Base-by-base conservation (phyloP, 352 stramenopile genomes). In the Paralagenidium karlingii region DNA sequence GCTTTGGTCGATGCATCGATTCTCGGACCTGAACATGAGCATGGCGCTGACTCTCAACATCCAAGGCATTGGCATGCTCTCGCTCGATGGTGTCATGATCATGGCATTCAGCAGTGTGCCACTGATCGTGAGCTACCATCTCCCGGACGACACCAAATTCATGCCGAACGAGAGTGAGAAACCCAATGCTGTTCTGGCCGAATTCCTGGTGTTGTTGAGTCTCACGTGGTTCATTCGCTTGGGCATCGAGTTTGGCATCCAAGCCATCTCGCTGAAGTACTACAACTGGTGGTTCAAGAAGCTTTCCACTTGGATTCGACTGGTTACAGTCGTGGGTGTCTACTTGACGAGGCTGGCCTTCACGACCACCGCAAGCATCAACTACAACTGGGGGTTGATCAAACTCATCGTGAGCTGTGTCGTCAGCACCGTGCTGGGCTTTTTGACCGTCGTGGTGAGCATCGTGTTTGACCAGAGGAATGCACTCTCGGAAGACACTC, bases 1-100 rank as follows among this genome's bases (percentile, higher is more conserved):
- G 13, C 49, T 46, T 8, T 67, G 48, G 31, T 40, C 19, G 10
- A 7, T 41, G 15, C 60, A 49, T 4, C 41, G 34, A n/a, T 63
- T 67, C 9, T 50, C 36, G 3, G 49, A 43, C 26, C 30, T 67
- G 9, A 58, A 40, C 32, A 38, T 61, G 21, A 60, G 53, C 53
- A 40, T 63, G 32, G 57, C 53, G 5, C 12, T 58, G 15, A 49
- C 60, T 16, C 43, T 61, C 49, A 63, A 67, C 34, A 53, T 67
- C 38, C 57, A 67, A 29, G 55, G 57, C 26, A 40, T 63, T 13
- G 47, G 53, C 13, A 51, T 67, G 7, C 42, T 67, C 24, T 58
- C 45, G 24, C 58, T 53, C 22, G 9, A 34, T 7, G 46, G 63
- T 24, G 49, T 62, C 8, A 7, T 60, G 20, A 45, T 67, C 10